Evolutionary conservation across 306 rosid species (phyloP).

Genomic region (Oemleria cerasiformis): DNA sequence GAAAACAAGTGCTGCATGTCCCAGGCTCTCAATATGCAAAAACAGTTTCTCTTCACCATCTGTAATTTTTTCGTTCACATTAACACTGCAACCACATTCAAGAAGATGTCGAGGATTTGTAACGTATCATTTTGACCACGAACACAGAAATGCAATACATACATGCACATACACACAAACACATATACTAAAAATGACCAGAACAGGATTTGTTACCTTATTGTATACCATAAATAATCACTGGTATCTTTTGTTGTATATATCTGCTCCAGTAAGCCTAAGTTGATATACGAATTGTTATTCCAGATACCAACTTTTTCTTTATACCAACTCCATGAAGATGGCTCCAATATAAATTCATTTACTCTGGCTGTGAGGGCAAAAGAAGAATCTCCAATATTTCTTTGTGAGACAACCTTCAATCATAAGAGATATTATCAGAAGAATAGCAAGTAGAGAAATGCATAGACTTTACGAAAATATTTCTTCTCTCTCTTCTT

Average conservation of each 20-base stretch:
- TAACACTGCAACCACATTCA: constrained; percentile 10
- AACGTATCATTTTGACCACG: too few species aligned
- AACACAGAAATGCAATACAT: too few species aligned
- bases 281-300: background rate
- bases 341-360: background rate
- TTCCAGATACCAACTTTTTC: constrained; percentile 6
- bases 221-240: constrained; percentile 16
- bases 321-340: constrained; percentile 21
- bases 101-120: background rate
- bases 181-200: background rate
- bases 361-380: background rate
- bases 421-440: background rate
- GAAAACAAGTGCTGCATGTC: constrained; percentile 15
- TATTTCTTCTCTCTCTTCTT: background rate
- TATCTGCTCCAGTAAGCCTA: constrained; percentile 22
- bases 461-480: background rate
- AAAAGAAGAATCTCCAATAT: constrained; percentile 1
- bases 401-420: constrained; percentile 19
- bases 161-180: too few species aligned
- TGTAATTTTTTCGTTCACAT: background rate
- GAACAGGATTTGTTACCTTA: constrained; percentile 11
- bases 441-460: background rate
- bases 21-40: constrained; percentile 17
- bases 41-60: background rate
- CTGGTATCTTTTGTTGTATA: constrained; percentile 6